Evolutionary conservation across 257 asterid genomes (phyloP), one percentile per base, ranked within the genome.

Genomic region (Catharanthus roseus): DNA sequence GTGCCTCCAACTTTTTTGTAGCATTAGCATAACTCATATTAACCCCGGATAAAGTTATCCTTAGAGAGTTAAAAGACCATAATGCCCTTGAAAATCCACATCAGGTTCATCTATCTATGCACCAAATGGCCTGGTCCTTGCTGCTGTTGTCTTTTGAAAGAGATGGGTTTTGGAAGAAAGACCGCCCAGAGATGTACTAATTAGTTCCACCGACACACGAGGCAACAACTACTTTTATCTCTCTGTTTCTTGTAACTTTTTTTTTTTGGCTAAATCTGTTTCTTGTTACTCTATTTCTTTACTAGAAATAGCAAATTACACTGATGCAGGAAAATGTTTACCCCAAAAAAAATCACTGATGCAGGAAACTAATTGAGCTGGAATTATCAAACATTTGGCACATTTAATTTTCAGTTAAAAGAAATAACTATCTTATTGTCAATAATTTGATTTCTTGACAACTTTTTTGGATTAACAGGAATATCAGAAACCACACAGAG

Each of bases 401-500:
- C 31, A 19, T 31, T 45, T n/a, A 13, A 42, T 11, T 39, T 34
- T 63, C 47, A 69, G 7, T 34, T 70, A 39, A 41, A 54, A n/a
- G 67, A 1, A n/a, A 26, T 34, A 33, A 51, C 49, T 36, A 38
- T 49, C 7, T 44, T 54, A 39, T 7, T n/a, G 15, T 60, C 19
- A 5, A 51, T 18, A 36, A 16, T 26, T 9, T 42, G 51, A 26
- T 26, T 47, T 2, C 38, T 24, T 8, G 10, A 39, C 45, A 23
- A 6, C 18, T 21, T 49, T 3, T 75, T 54, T 68, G 77, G 70
- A 69, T 78, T 65, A 72, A 82, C 75, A 91, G 97, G 95, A 89
- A 85, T 31, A 89, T 90, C 45, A 75, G 81, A 55, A 91, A 89
- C 79, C 88, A 92, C 83, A 91, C 95, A 0, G 93, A 89, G 77